Evolutionary conservation across 305 asterid genomes (phyloP), one percentile per base, ranked within the genome.

Genomic region (Salvia sclarea): DNA sequence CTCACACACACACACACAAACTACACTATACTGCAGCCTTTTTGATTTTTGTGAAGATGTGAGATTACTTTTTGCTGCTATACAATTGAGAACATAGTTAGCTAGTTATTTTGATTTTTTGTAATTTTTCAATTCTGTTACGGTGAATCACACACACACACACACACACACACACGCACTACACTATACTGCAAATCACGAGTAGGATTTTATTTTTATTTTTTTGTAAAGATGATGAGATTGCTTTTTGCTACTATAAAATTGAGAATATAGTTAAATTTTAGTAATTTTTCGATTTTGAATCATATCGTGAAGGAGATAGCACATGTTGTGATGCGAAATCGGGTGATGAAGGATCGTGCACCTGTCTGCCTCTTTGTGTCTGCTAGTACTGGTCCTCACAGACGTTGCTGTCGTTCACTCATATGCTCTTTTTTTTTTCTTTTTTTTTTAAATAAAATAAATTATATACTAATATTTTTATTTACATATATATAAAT

Each of bases 341-440:
- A 20, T 49, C 0, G 16, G 33, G 58, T 10, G 58, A 54, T 54
- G 33, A 66, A n/a, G 37, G 31, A 11, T 35, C 17, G 38, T 35
- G 61, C 62, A 38, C 8, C 8, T 53, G 71, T 30, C 68, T 44
- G 5, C 8, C n/a, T 49, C 3, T 64, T 64, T 33, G 2, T 53
- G 65, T 49, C 61, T 1, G 12, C 10, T 65, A 48, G 38, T 21
- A 65, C 61, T 31, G 49, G 35, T 48, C 49, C 35, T 49, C 57
- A 22, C 48, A 12, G 18, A 11, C 33, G 24, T 48, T 37, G 54
- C 40, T 37, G 33, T 41, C 30, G 28, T 24, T 50, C 47, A 50
- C 28, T 38, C 8, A 13, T 3, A 12, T 28, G 4, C 18, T 61
- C 17, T 31, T 8, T 14, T 31, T 35, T 16, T 6, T 1, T n/a